Evolutionary conservation across 495 filamentous ascomycete species (phyloP).

Genomic region (Lasiosphaeriaceae sp.): DNA sequence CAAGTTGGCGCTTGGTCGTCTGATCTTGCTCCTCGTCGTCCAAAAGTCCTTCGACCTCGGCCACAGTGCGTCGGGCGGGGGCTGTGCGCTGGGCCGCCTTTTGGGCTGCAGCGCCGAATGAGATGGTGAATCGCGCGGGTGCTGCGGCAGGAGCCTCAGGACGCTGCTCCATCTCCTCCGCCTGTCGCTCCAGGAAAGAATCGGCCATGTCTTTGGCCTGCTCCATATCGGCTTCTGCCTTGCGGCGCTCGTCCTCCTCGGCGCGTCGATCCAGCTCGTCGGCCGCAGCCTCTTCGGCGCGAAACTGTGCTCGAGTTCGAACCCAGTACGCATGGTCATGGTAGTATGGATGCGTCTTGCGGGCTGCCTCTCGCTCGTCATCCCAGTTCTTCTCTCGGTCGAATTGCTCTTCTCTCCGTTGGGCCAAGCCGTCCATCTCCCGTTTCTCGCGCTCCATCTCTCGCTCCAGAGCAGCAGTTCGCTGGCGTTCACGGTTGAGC

Average conservation of each 20-base stretch:
- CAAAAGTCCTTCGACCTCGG: conserved; percentile 88
- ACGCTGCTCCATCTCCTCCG: conserved; percentile 73
- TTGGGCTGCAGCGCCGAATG: conserved; percentile 80
- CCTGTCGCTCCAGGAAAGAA: conserved; percentile 85
- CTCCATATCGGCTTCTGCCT: conserved; percentile 66
- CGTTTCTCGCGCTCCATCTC: conserved; percentile 75
- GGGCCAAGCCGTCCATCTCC: conserved; percentile 63
- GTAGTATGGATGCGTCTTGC: conserved; percentile 79
- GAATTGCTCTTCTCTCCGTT: conserved; percentile 56
- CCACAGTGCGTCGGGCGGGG: conserved; percentile 73
- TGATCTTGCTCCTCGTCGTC: conserved; percentile 87
- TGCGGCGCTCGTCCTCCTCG: conserved; percentile 70
- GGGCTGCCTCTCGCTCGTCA: conserved; percentile 73
- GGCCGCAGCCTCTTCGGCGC: conserved; percentile 69
- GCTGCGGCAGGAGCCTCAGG: conserved; percentile 59
- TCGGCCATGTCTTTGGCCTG: conserved; percentile 85
- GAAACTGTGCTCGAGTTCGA: conserved; percentile 60
- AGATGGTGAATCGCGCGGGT: conserved; percentile 88
- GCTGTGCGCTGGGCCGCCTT: conserved; percentile 67
- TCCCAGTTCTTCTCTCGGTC: conserved; percentile 76
- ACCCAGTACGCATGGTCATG: conserved; percentile 79
- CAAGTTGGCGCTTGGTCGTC: conserved; percentile 70
- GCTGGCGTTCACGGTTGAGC: conserved; percentile 81
- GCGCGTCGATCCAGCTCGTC: conserved; percentile 79
- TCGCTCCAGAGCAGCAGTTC: conserved; percentile 77